Percentiles rank a stretch among this genome's conserved stretches.
Conservation (phyloP, 169 alveolate species). For the Perkinsus olseni region DNA sequence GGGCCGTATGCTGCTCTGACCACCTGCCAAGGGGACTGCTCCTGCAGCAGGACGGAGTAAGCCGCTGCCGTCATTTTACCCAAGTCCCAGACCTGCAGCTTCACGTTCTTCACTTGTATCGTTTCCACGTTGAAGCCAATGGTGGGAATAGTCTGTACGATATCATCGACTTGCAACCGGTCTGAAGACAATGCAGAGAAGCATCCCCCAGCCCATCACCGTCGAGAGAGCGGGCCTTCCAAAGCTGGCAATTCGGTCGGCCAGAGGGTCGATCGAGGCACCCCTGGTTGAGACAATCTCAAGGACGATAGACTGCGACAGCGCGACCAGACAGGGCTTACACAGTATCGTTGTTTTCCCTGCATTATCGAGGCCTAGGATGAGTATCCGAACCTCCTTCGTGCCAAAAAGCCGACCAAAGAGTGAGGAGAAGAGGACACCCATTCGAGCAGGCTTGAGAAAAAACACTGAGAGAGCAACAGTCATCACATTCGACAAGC, state of each 20-base stretch:
- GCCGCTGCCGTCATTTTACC: background rate
- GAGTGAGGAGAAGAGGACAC: slow-evolving; percentile 58
- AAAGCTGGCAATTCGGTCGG: no score
- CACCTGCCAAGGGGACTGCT: slow-evolving; percentile 64
- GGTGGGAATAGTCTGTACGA: slow-evolving; percentile 91
- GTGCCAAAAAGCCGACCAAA: slow-evolving; percentile 71
- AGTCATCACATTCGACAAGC: no score
- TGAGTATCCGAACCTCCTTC: slow-evolving; percentile 85
- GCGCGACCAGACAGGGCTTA: background rate
- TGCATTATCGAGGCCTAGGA: slow-evolving; percentile 96
- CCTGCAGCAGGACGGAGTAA: no score
- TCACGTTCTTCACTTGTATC: slow-evolving; percentile 81
- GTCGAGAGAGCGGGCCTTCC: no score
- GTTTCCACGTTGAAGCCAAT: slow-evolving; percentile 93
- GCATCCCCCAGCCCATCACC: no score
- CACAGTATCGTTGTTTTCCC: slow-evolving; percentile 95
- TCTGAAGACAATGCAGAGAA: slow-evolving; percentile 21
- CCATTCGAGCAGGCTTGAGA: slow-evolving; percentile 49
- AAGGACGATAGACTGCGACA: no score
- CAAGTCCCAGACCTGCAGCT: slow-evolving; percentile 70
- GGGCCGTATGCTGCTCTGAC: slow-evolving; percentile 84
- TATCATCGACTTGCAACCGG: slow-evolving; percentile 87
- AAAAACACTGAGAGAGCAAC: background rate
- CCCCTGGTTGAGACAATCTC: no score
- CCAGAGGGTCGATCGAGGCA: background rate